Conservation (phyloP, 192 early-diverging fungal genomes). For the Diversispora eburnea region DNA sequence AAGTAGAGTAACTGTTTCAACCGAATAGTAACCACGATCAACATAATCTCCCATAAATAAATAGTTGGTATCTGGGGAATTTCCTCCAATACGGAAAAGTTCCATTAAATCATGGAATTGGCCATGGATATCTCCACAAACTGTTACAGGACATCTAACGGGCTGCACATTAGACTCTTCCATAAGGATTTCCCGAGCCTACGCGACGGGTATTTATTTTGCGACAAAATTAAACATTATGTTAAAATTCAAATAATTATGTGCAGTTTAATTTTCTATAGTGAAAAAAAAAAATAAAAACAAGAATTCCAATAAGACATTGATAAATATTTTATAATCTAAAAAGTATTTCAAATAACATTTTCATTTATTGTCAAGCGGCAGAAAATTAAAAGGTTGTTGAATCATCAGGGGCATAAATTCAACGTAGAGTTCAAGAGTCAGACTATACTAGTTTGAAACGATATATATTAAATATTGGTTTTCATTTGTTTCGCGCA, state of each 20-base stretch:
- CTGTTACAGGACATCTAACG: constrained; percentile 96
- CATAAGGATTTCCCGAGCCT: constrained; percentile 95
- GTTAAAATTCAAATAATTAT: background rate
- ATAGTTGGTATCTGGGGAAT: constrained; percentile 96
- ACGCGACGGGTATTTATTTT: constrained; percentile 5
- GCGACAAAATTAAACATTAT: background rate
- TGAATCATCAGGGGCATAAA: too few relatives aligned
- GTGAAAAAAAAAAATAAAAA: too few relatives aligned
- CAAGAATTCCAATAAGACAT: too few relatives aligned
- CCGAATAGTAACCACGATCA: constrained; percentile 97
- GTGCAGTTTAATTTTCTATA: background rate
- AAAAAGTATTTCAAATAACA: too few relatives aligned
- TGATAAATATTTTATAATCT: too few relatives aligned
- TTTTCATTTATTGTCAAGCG: too few relatives aligned
- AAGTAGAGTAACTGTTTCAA: constrained; percentile 95
- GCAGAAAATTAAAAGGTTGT: too few relatives aligned
- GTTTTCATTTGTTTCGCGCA: background rate
- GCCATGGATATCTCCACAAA: constrained; percentile 99
- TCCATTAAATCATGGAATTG: constrained; percentile 98
- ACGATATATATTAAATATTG: background rate
- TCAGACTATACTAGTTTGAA: too few relatives aligned
- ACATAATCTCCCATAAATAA: constrained; percentile 99
- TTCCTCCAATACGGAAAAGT: constrained; percentile 95
- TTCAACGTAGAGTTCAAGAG: too few relatives aligned
- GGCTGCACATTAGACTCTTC: constrained; percentile 98